A percentile compares a stretch with the other conserved stretches of the same genome.
phyloP scores from a whole-genome alignment of 495 filamentous ascomycete species.

The Hyaloscypha bicolor region DNA sequence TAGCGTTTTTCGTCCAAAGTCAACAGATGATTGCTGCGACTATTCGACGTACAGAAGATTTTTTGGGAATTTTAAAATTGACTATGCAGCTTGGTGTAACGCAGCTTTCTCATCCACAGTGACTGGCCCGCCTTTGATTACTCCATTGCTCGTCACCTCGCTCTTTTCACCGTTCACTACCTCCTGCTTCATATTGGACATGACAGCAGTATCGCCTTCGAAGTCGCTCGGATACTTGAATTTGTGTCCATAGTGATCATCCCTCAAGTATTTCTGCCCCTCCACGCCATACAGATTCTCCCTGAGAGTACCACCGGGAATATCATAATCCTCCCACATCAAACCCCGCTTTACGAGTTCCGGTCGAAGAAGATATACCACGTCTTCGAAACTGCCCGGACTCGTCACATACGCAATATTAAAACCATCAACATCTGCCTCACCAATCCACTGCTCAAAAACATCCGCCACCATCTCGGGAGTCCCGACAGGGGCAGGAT shows the following conservation, averaged over 20 bases:
- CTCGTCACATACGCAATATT: constrained; percentile 40
- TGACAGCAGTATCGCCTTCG: too few species aligned
- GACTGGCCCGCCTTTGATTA: too few species aligned
- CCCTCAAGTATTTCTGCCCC: constrained; percentile 3
- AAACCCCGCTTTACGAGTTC: constrained; percentile 54
- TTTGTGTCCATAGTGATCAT: constrained; percentile 13
- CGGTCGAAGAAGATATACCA: constrained; percentile 57
- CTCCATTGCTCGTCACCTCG: too few species aligned
- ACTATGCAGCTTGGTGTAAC: too few species aligned
- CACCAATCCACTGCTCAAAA: not conserved
- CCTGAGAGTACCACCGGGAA: constrained; percentile 47
- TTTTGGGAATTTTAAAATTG: too few species aligned
- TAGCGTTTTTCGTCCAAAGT: too few species aligned
- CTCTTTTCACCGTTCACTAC: too few species aligned
- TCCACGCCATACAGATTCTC: constrained; percentile 38
- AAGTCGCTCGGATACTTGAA: not conserved
- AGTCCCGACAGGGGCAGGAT: constrained; percentile 24
- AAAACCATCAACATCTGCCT: constrained; percentile 63
- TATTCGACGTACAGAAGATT: too few species aligned
- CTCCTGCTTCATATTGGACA: too few species aligned
- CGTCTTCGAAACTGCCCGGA: constrained; percentile 58
- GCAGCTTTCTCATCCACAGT: too few species aligned
- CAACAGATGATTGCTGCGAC: too few species aligned
- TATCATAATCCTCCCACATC: constrained; percentile 44
- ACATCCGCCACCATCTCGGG: not conserved